phyloP scores from a whole-genome alignment of 23 red algal genomes.

The Gracilariopsis chorda region DNA sequence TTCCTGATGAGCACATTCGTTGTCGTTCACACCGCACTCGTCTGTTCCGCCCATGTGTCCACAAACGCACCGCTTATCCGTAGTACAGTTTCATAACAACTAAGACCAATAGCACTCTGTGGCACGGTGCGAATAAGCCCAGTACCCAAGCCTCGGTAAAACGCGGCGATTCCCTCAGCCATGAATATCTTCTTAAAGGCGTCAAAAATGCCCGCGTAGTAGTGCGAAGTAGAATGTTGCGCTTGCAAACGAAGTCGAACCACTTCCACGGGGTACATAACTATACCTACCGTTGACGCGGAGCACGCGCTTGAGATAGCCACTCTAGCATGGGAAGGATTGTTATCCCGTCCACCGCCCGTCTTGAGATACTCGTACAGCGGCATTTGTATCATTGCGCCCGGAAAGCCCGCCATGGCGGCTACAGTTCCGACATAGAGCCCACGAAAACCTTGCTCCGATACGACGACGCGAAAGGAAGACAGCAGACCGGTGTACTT shows the following conservation, averaged over 20 bases:
- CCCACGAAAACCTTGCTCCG: conserved; percentile 32
- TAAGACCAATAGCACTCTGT: conserved; percentile 49
- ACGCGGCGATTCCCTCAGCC: conserved; percentile 11
- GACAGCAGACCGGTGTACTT: conserved; percentile 34
- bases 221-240: neutral
- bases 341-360: neutral
- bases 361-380: conserved; percentile 49
- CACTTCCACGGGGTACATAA: conserved; percentile 46
- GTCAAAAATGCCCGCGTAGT: conserved; percentile 37
- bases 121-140: conserved; percentile 36
- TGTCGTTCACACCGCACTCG: neutral
- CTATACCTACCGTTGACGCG: neutral
- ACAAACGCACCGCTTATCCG: conserved; percentile 8
- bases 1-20: too few relatives aligned
- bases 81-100: conserved; percentile 44
- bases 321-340: neutral
- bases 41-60: neutral
- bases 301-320: conserved; percentile 33
- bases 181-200: conserved; percentile 34
- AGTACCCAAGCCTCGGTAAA: conserved; percentile 37
- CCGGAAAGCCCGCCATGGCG: conserved; percentile 42
- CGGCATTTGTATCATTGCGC: conserved; percentile 50
- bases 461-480: conserved; percentile 41
- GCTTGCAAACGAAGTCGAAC: conserved; percentile 37
- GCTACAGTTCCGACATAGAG: conserved; percentile 34